Base-by-base conservation (phyloP, 331 rosid genomes). In the Quercus phellos region DNA sequence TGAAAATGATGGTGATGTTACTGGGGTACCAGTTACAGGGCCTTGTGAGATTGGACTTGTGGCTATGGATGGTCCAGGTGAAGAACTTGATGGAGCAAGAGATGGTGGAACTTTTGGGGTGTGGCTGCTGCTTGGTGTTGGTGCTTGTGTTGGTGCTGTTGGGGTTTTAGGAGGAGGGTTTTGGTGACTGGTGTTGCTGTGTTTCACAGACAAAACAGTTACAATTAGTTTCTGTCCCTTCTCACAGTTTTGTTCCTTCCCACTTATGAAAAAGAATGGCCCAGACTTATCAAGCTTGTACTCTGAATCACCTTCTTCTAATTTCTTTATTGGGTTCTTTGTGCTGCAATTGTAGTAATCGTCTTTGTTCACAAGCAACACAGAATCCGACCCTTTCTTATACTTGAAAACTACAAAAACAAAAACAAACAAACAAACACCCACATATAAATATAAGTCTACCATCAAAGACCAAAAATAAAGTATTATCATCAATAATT, bases 261-360 rank as follows among this genome's bases (percentile, higher is more conserved):
- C 99, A 75, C 96, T 90, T 35, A 90, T 80, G 78, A 94, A 94
- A 72, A 73, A 92, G 79, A 84, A 92, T 2, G 97, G 88, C 3
- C 99, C 99, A 0, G 96, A 87, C 7, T 88, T 60, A 26, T 87
- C 90, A 2, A 94, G 32, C 12, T 74, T 87, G 74, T 88, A 88
- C 76, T 83, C 84, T 0, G 93, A 87, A 19, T 88, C 78, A 22
- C 97, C 98, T 74, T 84, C 95, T 0, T 92, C 91, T 10, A 81
- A 76, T 51, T 88, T 94, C 80, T 83, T 78, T 10, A 87, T 82
- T 0, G 99, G 97, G 35, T 88, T 82, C 54, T 84, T 83, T 68
- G 87, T 90, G 82, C 86, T 83, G 70, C 99, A 94, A 11, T 78
- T 87, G 19, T 82, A 80, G 81, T 74, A 94, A 54, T 87, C 97